Base-by-base conservation (phyloP, 768 basidiomycete genomes). In the Lactarius evosmus region DNA sequence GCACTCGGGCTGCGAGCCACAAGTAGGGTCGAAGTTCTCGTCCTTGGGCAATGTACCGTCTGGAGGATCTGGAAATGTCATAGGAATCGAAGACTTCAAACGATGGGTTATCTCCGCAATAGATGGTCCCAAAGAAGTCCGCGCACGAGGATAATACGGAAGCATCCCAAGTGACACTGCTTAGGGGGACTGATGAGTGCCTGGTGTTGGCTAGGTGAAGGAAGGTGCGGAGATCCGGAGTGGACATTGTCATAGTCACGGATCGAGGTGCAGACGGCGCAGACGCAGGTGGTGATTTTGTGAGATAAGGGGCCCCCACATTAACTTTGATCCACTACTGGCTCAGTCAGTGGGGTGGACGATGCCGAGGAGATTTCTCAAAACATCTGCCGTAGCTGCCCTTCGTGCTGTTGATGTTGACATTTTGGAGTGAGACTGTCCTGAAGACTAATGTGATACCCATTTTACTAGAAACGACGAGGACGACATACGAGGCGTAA, bases 401-500 rank as follows among this genome's bases (percentile, higher is more conserved):
- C 93, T 74, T 99, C 97, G 95, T 98, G 74, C 89, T 91, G 75
- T 91, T 95, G 73, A 99, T 98, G 72, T 98, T 93, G 59, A 99
- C 95, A 68, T 93, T 92, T 76, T 99, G 95, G 40, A 99, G 83
- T 2, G 97, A 97, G 76, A 98, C 97, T 38, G 97, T 98, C 78
- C 98, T 98, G 85, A 99, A 99, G 29, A 98, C 97, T 58, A 99
- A 86, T 0, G 97, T 98, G 73, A 98, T 98, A 49, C 97, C 97
- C 72, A 98, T 98, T 73, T 95, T 92, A 69, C 93, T 91, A 27
- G 95, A 98, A 62, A 99, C 93, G 70, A 98, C 95, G 62, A 99
- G 86, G 68, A 98, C 95, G 70, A 99, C 91, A 72, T 98, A 98
- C 88, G 38, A 99, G 88, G 66, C 87, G 87, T 77, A 99, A 93